Conservation (phyloP, 1,284 basidiomycete species). For the Ceratorhiza oryzae-sativae region DNA sequence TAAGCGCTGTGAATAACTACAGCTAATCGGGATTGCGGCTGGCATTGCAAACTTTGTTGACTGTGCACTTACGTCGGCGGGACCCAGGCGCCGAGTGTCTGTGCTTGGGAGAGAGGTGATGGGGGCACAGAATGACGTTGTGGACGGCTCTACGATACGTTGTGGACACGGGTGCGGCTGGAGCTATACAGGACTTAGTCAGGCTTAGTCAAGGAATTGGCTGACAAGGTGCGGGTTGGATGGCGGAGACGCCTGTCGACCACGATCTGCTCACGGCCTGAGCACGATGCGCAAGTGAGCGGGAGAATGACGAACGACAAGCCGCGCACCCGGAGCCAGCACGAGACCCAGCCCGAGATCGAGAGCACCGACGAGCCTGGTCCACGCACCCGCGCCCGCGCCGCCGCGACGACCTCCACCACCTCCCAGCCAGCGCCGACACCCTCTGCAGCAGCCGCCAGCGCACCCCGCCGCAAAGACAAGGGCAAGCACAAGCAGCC, state of each 20-base stretch:
- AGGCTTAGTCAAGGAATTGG: conserved; percentile 9
- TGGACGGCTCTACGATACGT: background rate
- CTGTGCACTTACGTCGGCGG: no score
- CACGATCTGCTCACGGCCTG: conserved; percentile 31
- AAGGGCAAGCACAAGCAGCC: conserved; percentile 29
- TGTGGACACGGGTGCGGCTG: background rate
- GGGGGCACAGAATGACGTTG: background rate
- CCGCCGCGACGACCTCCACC: conserved; percentile 7
- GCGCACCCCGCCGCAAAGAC: conserved; percentile 11
- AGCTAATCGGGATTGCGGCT: no score
- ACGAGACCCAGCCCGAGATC: conserved; percentile 21
- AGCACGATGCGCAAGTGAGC: conserved; percentile 35
- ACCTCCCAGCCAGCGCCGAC: conserved; percentile 1
- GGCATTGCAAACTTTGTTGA: no score
- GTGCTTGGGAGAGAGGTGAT: background rate
- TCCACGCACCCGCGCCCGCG: conserved; percentile 32
- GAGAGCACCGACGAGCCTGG: conserved; percentile 29
- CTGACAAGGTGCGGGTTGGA: background rate
- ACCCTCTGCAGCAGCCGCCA: background rate
- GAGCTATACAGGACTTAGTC: conserved; percentile 17
- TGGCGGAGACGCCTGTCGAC: background rate
- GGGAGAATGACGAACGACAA: conserved; percentile 38
- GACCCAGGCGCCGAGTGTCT: background rate
- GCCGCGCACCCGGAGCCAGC: conserved; percentile 31
- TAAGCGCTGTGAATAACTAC: no score